Evolutionary conservation across 371 early-diverging fungal genomes (phyloP), one percentile per base, ranked within the genome.

Genomic region (Apophysomyces variabilis): DNA sequence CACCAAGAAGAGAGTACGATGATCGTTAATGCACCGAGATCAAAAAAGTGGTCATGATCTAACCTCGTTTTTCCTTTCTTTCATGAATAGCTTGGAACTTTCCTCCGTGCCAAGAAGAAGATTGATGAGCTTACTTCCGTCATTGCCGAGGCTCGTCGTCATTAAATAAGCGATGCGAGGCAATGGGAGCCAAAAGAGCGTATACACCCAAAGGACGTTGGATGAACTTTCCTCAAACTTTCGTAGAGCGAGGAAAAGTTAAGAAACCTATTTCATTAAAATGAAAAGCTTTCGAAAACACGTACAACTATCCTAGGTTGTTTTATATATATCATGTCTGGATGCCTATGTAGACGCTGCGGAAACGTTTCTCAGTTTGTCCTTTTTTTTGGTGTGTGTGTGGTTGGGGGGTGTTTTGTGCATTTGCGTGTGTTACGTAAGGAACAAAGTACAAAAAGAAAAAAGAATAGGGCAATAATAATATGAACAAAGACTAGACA

Each of bases 51-150:
- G 3, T 1, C 32, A 54, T 54, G 14, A 5, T 35, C 18, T 38
- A 16, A 35, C 61, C 36, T 54, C 11, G 32, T 46, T 43, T 56
- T 58, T 50, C 1, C 32, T 57, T 46, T 46, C 41, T 37, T 38
- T 16, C 38, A 14, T 39, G 9, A 58, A 38, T 79, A 94, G 92
- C 92, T 99, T 74, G 99, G 99, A 76, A 95, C 98, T 73, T 92
- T 95, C 74, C 77, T 87, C 76, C 98, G 99, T 78, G 96, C 97
- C 84, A 99, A 99, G 96, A 90, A 87, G 77, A 99, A 99, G 95
- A 93, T 98, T 72, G 99, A 99, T 75, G 98, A 99, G 87, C 91
- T 99, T 77, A 83, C 87, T 71, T 82, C 82, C 84, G 92, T 96
- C 79, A 95, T 99, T 71, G 95, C 96, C 73, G 95, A 96, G 79